phyloP scores from a whole-genome alignment of 371 early-diverging fungal species.

The Umbelopsis sp. region DNA sequence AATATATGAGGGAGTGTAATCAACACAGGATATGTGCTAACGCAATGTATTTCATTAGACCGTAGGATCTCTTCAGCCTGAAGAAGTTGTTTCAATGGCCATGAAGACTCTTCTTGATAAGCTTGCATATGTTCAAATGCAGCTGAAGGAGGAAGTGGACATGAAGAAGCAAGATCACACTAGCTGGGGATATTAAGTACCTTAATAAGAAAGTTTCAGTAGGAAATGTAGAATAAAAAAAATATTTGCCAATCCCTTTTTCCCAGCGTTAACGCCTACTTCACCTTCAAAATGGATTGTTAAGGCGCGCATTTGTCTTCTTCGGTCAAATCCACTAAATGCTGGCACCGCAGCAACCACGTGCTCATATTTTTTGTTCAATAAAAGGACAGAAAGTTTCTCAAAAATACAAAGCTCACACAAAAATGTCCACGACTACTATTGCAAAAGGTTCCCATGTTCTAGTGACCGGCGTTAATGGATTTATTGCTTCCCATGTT shows the following conservation, averaged over 20 bases:
- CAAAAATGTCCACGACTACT: background rate
- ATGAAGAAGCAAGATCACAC: slow-evolving; percentile 45
- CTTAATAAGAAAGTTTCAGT: slow-evolving; percentile 3
- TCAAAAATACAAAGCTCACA: too few relatives aligned
- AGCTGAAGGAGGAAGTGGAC: slow-evolving; percentile 68
- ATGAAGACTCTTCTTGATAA: slow-evolving; percentile 84
- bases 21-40: background rate
- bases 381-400: too few relatives aligned
- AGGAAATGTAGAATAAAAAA: slow-evolving; percentile 11
- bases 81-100: slow-evolving; percentile 82
- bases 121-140: slow-evolving; percentile 77
- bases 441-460: background rate
- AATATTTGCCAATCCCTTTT: too few relatives aligned
- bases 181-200: slow-evolving; percentile 15
- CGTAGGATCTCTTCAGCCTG: slow-evolving; percentile 88
- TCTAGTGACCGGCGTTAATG: background rate
- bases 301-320: too few relatives aligned
- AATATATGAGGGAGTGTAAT: background rate
- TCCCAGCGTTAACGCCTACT: too few relatives aligned
- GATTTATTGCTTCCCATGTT: background rate
- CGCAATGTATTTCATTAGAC: background rate
- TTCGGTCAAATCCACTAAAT: too few relatives aligned
- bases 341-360: too few relatives aligned
- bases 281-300: too few relatives aligned
- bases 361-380: too few relatives aligned